Conservation (phyloP, 2,329 filamentous ascomycete genomes). For the Penicillium occitanis region DNA sequence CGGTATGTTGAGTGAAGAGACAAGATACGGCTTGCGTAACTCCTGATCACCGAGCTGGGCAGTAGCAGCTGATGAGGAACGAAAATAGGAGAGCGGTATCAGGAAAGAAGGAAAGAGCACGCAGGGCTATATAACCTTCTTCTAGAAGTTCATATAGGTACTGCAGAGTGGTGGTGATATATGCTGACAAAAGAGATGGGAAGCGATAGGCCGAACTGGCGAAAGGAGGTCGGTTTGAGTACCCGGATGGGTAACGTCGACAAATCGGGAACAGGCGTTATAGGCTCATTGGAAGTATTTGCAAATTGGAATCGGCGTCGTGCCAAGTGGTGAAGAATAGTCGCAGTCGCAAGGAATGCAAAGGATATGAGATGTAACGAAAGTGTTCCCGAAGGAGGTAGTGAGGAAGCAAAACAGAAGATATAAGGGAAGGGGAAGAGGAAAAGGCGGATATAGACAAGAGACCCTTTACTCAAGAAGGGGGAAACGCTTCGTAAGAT, state of each 20-base stretch:
- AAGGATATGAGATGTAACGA: constrained; percentile 12
- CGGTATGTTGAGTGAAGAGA: constrained; percentile 24
- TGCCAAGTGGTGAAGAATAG: constrained; percentile 27
- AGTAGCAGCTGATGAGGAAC: constrained; percentile 22
- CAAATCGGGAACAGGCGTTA: constrained; percentile 42
- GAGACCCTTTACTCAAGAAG: constrained; percentile 14
- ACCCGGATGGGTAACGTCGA: constrained; percentile 33
- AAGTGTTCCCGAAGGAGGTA: constrained; percentile 8
- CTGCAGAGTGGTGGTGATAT: constrained; percentile 26
- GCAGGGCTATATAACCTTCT: constrained; percentile 23
- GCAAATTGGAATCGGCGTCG: constrained; percentile 20
- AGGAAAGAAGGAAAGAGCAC: constrained; percentile 24
- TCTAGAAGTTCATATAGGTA: constrained; percentile 33
- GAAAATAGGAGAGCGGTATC: constrained; percentile 22
- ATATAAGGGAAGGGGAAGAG: constrained; percentile 9
- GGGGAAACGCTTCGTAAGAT: constrained; percentile 41
- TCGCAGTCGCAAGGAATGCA: constrained; percentile 11
- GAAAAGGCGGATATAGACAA: constrained; percentile 21
- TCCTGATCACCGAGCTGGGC: constrained; percentile 21
- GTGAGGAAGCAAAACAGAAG: not conserved
- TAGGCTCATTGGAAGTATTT: constrained; percentile 40
- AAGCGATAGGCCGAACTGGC: constrained; percentile 28
- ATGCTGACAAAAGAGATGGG: constrained; percentile 30
- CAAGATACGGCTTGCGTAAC: constrained; percentile 22
- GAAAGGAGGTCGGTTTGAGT: constrained; percentile 29